These are phyloP conservation scores for Durotheca rogersii DNA, from an alignment of 495 filamentous ascomycete genomes.

Conservation along the genomic window DNA sequence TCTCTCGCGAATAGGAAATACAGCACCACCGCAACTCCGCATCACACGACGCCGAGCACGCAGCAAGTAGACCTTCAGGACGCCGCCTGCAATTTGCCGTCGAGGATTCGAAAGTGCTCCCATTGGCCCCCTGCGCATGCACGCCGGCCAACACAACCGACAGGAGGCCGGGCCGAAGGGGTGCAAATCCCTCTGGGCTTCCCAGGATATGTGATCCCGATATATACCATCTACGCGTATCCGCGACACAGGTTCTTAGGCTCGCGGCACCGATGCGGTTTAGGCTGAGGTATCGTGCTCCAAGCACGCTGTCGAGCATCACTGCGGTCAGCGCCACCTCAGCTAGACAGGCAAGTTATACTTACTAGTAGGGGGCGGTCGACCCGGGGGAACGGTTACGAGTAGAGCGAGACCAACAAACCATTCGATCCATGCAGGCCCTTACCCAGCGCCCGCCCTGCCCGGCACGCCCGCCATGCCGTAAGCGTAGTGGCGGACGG, in stretches of 20 bases:
- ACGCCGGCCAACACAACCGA: slow-evolving; percentile 24
- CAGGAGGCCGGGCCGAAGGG: slow-evolving; percentile 18
- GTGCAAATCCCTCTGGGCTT: too few species aligned
- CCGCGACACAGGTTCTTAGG: neutral
- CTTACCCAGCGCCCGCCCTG: neutral
- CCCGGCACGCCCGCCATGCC: too few species aligned
- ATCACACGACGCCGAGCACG: slow-evolving; percentile 3
- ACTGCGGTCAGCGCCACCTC: too few species aligned
- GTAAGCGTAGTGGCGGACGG: too few species aligned
- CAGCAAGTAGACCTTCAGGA: slow-evolving; percentile 13
- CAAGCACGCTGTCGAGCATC: too few species aligned
- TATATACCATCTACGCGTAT: too few species aligned
- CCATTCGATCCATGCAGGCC: slow-evolving; percentile 2
- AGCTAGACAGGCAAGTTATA: too few species aligned
- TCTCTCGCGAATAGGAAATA: too few species aligned
- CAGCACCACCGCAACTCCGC: too few species aligned
- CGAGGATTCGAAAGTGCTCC: neutral
- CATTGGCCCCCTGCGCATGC: slow-evolving; percentile 22
- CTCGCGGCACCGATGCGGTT: too few species aligned
- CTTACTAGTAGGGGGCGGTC: slow-evolving; percentile 2
- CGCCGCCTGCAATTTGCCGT: slow-evolving; percentile 10
- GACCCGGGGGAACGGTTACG: slow-evolving; percentile 13
- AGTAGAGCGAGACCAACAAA: slow-evolving; percentile 2
- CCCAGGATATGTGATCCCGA: too few species aligned
- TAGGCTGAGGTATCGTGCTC: too few species aligned